Conservation (phyloP, 1,284 basidiomycete genomes). For the Microbotryomycetes sp. region DNA sequence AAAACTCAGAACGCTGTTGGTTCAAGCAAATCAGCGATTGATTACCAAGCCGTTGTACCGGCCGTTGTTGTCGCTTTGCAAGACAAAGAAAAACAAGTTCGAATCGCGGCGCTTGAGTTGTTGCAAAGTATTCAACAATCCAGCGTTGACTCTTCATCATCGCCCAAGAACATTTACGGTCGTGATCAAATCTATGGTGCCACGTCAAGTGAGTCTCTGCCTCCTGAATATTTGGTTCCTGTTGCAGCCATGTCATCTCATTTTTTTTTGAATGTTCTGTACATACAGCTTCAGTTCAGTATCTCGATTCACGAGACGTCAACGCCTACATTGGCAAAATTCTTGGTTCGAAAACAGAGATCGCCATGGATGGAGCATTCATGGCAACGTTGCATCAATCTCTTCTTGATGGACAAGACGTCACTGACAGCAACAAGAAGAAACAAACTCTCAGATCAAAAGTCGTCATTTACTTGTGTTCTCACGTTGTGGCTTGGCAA, state of each 20-base stretch:
- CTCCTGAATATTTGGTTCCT: not conserved
- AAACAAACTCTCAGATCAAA: conserved; percentile 59
- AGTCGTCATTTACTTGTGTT: conserved; percentile 71
- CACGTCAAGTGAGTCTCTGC: conserved; percentile 51
- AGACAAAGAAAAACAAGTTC: conserved; percentile 50
- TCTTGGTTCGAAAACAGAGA: conserved; percentile 54
- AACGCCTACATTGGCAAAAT: conserved; percentile 60
- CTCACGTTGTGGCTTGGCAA: conserved; percentile 65
- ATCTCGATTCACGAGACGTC: conserved; percentile 67
- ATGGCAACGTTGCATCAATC: conserved; percentile 59
- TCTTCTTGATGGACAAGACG: conserved; percentile 49
- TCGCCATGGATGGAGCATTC: conserved; percentile 62
- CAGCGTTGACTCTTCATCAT: conserved; percentile 45
- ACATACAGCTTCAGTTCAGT: conserved; percentile 60
- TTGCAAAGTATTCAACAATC: no score
- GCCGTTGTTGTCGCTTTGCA: conserved; percentile 63
- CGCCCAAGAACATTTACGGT: conserved; percentile 55
- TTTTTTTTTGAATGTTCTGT: conserved; percentile 3
- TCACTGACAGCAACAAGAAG: conserved; percentile 55
- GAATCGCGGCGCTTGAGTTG: conserved; percentile 60
- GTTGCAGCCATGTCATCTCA: not conserved
- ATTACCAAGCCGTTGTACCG: conserved; percentile 85
- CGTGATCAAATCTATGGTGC: conserved; percentile 75
- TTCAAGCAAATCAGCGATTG: conserved; percentile 38
- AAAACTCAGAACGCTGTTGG: conserved; percentile 48